phyloP scores from a whole-genome alignment of 1,139 yeast species.

The Yarrowia galli region DNA sequence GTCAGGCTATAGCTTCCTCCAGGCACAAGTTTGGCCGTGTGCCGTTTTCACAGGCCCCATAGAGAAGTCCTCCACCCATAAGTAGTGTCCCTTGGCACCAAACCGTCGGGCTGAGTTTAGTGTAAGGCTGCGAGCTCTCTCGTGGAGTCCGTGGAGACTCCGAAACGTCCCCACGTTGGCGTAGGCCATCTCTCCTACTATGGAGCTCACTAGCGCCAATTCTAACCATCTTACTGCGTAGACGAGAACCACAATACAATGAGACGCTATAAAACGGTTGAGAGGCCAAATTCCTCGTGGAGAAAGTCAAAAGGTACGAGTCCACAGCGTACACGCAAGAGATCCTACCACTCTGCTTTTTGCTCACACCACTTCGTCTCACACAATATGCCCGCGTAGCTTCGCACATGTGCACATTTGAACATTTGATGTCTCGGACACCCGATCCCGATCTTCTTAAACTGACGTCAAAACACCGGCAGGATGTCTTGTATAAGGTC shows the following conservation, averaged over 20 bases:
- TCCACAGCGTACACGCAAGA: not conserved
- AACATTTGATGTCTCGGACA: not conserved
- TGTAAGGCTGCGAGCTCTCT: not conserved
- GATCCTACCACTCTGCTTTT: not conserved
- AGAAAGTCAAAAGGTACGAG: not conserved
- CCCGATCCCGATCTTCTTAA: not conserved
- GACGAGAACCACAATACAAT: not conserved
- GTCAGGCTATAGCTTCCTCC: too few relatives aligned
- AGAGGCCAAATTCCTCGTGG: not conserved
- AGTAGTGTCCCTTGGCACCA: not conserved
- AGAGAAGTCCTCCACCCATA: not conserved
- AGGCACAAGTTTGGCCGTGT: not conserved
- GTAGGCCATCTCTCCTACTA: not conserved
- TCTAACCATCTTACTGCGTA: not conserved
- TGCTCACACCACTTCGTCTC: not conserved
- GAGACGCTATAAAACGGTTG: slow-evolving; percentile 12
- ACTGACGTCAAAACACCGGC: not conserved
- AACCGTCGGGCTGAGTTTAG: not conserved
- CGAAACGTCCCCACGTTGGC: slow-evolving; percentile 14
- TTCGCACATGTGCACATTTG: not conserved
- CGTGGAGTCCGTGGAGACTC: slow-evolving; percentile 1
- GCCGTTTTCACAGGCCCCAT: not conserved
- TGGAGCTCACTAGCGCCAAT: not conserved
- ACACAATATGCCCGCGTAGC: not conserved
- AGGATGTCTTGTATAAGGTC: not conserved